A percentile compares a stretch with the other conserved stretches of the same genome.
These are phyloP conservation scores for Candida xiaguanensis DNA, from an alignment of 805 yeast species.

Conservation along the genomic window DNA sequence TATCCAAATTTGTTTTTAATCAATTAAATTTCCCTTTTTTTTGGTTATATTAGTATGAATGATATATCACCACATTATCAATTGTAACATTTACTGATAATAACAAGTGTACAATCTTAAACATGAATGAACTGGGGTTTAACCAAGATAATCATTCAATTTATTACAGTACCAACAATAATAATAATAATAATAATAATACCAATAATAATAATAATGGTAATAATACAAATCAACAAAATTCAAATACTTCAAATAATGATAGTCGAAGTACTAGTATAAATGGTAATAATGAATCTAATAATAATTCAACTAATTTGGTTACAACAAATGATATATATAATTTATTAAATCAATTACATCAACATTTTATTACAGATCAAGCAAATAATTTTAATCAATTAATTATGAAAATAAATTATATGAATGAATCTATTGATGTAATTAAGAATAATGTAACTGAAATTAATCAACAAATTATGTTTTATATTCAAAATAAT, in stretches of 20 bases:
- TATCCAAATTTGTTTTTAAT: too few species aligned
- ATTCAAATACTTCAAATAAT: not conserved
- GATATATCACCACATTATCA: not conserved
- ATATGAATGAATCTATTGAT: constrained; percentile 13
- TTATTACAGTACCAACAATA: not conserved
- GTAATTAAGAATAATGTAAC: constrained; percentile 8
- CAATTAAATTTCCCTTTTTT: too few species aligned
- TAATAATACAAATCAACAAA: not conserved
- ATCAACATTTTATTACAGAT: constrained; percentile 15
- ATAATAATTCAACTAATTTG: not conserved
- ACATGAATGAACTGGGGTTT: not conserved
- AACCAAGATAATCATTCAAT: constrained; percentile 1
- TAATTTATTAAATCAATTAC: constrained; percentile 15
- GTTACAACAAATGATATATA: constrained; percentile 10
- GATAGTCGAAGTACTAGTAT: not conserved
- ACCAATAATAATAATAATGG: not conserved
- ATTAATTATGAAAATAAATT: constrained; percentile 15
- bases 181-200: not conserved
- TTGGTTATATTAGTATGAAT: not conserved
- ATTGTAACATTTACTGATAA: not conserved
- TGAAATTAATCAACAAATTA: constrained; percentile 11
- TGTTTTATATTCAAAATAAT: constrained; percentile 9
- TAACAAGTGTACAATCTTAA: too few species aligned
- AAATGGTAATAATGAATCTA: not conserved
- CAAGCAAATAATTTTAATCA: constrained; percentile 20